These are phyloP conservation scores for Leccinum rimulosum DNA, from an alignment of 768 basidiomycete species.

Conservation along the genomic window DNA sequence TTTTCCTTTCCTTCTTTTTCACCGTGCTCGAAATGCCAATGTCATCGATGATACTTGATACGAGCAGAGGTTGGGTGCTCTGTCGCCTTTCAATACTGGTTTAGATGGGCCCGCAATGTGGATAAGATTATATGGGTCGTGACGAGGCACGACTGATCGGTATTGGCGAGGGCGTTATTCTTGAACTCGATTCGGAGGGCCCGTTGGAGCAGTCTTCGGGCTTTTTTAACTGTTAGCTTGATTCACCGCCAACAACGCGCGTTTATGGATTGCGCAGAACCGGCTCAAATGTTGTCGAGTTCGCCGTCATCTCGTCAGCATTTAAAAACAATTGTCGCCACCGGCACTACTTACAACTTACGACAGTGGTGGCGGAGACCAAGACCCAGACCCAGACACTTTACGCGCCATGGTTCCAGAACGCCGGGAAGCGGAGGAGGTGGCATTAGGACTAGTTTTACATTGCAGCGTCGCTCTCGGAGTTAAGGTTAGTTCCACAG, in stretches of 20 bases:
- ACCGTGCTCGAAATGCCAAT: not conserved
- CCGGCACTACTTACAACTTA: not conserved
- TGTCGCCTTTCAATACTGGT: not conserved
- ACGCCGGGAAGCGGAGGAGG: not conserved
- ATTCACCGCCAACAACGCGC: not conserved
- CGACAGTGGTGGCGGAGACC: not conserved
- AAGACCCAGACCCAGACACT: too few species aligned
- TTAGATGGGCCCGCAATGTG: not conserved
- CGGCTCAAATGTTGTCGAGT: not conserved
- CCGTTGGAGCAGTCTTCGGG: too few species aligned
- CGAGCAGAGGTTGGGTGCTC: not conserved
- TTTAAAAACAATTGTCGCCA: not conserved
- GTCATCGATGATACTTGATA: not conserved
- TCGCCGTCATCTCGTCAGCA: not conserved
- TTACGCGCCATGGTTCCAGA: conserved; percentile 8
- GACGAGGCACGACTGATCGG: not conserved
- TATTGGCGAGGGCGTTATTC: not conserved
- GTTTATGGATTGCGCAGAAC: not conserved
- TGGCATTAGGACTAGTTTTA: not conserved
- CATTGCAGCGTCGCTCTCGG: not conserved
- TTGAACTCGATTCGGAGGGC: not conserved
- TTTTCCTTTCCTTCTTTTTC: not conserved
- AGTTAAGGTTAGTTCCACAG: not conserved
- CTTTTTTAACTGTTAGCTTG: too few species aligned
- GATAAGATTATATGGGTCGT: conserved; percentile 1